Conservation (phyloP, 2,329 filamentous ascomycete genomes). For the Triangularia setosa region DNA sequence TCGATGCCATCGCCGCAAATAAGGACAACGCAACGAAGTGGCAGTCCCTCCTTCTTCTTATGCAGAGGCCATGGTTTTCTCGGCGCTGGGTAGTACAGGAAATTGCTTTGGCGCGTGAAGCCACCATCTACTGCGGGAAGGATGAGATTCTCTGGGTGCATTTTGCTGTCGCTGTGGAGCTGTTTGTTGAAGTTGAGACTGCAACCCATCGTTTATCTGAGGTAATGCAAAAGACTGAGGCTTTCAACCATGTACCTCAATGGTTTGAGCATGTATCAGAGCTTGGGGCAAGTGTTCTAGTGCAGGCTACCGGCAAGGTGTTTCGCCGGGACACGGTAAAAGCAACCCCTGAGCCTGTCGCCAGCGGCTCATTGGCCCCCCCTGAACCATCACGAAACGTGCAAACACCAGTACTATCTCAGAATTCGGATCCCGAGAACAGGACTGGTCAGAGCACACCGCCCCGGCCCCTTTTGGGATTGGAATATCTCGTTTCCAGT, state of each 20-base stretch:
- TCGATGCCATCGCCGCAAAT: slow-evolving; percentile 30
- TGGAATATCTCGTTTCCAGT: slow-evolving; percentile 35
- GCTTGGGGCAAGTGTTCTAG: slow-evolving; percentile 35
- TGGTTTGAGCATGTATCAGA: slow-evolving; percentile 35
- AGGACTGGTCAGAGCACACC: not conserved
- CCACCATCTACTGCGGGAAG: slow-evolving; percentile 36
- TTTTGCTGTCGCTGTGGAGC: slow-evolving; percentile 36
- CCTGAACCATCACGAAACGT: no score
- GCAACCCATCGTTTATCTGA: slow-evolving; percentile 35
- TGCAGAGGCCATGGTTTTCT: slow-evolving; percentile 38
- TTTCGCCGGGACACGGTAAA: slow-evolving; percentile 23
- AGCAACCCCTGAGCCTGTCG: not conserved
- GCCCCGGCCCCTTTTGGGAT: slow-evolving; percentile 24
- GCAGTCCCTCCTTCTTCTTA: slow-evolving; percentile 33
- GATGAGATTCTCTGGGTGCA: slow-evolving; percentile 35
- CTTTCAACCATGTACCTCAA: slow-evolving; percentile 27
- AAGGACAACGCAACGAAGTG: slow-evolving; percentile 25
- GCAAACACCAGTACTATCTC: no score
- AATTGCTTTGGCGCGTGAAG: slow-evolving; percentile 34
- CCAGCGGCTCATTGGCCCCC: no score
- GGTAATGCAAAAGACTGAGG: slow-evolving; percentile 31
- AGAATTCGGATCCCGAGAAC: not conserved
- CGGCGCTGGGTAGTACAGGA: slow-evolving; percentile 43
- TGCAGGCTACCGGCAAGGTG: slow-evolving; percentile 29
- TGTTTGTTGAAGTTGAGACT: slow-evolving; percentile 38